Base-by-base conservation (phyloP, 192 early-diverging fungal species). In the Backusella luteola region DNA sequence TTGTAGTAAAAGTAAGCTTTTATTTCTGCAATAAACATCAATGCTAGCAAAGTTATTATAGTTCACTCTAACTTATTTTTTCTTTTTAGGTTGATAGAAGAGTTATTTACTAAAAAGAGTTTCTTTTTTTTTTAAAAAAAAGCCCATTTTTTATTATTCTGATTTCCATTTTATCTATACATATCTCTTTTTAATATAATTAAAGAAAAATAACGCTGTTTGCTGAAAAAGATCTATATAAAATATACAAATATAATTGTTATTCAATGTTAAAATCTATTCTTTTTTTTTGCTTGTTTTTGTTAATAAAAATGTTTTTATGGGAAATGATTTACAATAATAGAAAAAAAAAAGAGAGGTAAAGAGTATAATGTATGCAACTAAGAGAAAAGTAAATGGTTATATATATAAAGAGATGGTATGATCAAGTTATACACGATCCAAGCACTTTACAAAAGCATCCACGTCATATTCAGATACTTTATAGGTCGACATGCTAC, bases 1-100 rank as follows among this genome's bases (percentile, higher is more conserved):
- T 98, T 79, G 91, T 93, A 71, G 92, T 97, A 77, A 86, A 93
- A 17, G 71, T 82, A 74, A 73, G 23, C 0, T 49, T 49, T 49
- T 19, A 17, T 49, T 49, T 49, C 46, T 49, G 46, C 46, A 21
- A 49, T 49, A 19, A 49, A 49, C 46, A 7, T n/a, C 46, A 49
- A 21, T 19, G 19, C 19, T n/a, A 49, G 19, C 46, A 49, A 17
- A n/a, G 15, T 63, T 63, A 11, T 21, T n/a, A 23, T 38, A 7
- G 11, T 23, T 38, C 19, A 19, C 21, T 38, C 21, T 69, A 15
- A 35, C n/a, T 39, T 36, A 17, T 12, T 70, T 12, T 7, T n/a
- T 69, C 38, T 69, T 9, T 26, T 70, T 42, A 70, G 39, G 23
- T 71, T 14, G 39, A 71, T 71, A 71, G 39, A 69, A 39, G 68